These are phyloP conservation scores for Teratosphaeria epicoccoides DNA, from an alignment of 2,329 filamentous ascomycete genomes.

Conservation along the genomic window DNA sequence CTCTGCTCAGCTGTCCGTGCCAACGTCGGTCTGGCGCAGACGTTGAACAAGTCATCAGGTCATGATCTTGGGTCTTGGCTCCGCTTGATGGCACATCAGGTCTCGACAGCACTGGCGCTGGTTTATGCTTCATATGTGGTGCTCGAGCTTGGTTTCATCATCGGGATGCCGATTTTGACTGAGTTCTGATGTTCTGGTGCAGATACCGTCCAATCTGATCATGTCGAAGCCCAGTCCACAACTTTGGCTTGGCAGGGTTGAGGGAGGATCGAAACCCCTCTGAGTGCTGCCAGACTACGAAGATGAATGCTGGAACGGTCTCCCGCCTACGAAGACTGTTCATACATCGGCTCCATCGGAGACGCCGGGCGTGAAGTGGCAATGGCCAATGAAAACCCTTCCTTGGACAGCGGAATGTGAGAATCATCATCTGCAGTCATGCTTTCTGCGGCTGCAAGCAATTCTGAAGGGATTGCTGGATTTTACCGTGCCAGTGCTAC, in stretches of 20 bases:
- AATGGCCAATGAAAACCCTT: background rate
- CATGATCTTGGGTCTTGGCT: constrained; percentile 70
- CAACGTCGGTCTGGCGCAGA: constrained; percentile 88
- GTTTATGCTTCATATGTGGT: constrained; percentile 91
- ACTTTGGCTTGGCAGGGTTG: background rate
- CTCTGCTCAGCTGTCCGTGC: constrained; percentile 84
- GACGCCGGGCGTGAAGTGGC: background rate
- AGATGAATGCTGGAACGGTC: too few species aligned
- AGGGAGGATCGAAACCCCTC: too few species aligned
- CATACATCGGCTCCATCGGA: background rate
- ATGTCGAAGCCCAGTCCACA: background rate
- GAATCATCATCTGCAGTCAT: background rate
- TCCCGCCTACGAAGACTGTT: background rate
- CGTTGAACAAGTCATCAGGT: constrained; percentile 63
- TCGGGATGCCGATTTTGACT: background rate
- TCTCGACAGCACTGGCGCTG: constrained; percentile 72
- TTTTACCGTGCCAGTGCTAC: background rate
- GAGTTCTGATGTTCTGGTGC: background rate
- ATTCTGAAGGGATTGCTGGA: background rate
- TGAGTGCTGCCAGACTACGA: too few species aligned
- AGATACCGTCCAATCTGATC: background rate
- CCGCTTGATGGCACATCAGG: constrained; percentile 59
- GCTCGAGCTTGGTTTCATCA: constrained; percentile 52
- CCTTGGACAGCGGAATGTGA: background rate
- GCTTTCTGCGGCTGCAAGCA: background rate